phyloP scores from a whole-genome alignment of 2,329 filamentous ascomycete genomes.

The Colletotrichum sp. region DNA sequence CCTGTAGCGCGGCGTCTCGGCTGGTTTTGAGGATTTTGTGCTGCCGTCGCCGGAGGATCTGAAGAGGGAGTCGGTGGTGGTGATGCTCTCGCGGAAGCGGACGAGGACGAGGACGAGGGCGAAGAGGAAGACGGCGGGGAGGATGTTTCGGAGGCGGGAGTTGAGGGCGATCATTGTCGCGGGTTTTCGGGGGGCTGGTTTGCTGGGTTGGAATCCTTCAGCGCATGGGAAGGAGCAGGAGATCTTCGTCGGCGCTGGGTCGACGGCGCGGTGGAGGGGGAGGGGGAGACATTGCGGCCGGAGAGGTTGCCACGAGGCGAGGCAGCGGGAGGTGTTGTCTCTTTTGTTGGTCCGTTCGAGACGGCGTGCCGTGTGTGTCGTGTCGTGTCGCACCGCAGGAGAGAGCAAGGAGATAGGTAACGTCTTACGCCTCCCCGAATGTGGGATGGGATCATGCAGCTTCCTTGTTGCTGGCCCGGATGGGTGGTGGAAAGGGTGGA shows the following conservation, averaged over 20 bases:
- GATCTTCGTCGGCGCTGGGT: not conserved
- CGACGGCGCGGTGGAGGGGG: not conserved
- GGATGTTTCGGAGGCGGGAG: not conserved
- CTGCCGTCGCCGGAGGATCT: not conserved
- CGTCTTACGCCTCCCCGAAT: not conserved
- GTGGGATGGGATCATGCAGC: not conserved
- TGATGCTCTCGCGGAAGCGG: constrained; percentile 8
- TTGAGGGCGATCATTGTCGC: not conserved
- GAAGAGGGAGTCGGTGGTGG: not conserved
- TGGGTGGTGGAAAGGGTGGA: not conserved
- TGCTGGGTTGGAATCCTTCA: not conserved
- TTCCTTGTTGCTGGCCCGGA: not conserved
- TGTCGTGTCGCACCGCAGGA: not conserved
- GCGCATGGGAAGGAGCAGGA: not conserved
- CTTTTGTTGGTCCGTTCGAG: not conserved
- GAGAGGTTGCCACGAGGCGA: not conserved
- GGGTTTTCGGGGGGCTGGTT: not conserved
- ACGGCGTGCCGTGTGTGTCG: not conserved
- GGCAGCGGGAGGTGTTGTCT: not conserved
- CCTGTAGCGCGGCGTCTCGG: constrained; percentile 33
- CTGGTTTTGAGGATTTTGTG: not conserved
- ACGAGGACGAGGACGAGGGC: constrained; percentile 12
- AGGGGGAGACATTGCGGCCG: not conserved
- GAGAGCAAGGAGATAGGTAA: not conserved
- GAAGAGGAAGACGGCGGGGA: constrained; percentile 8